phyloP scores from a whole-genome alignment of 768 basidiomycete genomes.

The Exidia glandulosa region DNA sequence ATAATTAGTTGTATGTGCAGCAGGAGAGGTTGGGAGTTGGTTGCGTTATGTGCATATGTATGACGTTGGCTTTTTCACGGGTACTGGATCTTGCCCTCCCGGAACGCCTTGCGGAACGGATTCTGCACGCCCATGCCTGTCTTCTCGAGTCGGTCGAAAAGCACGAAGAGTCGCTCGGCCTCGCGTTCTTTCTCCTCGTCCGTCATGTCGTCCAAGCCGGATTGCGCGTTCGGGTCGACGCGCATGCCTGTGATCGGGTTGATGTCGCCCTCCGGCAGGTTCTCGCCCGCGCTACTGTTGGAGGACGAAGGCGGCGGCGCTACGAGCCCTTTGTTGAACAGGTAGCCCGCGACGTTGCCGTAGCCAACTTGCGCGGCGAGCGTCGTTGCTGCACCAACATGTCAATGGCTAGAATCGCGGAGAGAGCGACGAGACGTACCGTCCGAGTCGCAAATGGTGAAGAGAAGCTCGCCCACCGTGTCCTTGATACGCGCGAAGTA shows the following conservation, averaged over 20 bases:
- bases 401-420: not conserved
- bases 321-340: constrained; percentile 84
- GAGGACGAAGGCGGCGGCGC: constrained; percentile 39
- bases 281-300: too few species aligned
- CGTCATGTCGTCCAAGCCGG: constrained; percentile 54
- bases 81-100: constrained; percentile 27
- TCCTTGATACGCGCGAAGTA: constrained; percentile 65
- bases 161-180: constrained; percentile 81
- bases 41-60: too few species aligned
- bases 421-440: constrained; percentile 24
- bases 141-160: constrained; percentile 83
- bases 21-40: not conserved
- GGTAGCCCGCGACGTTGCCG: constrained; percentile 83
- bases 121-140: constrained; percentile 48
- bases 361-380: constrained; percentile 81
- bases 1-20: too few species aligned
- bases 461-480: constrained; percentile 80
- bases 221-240: constrained; percentile 12
- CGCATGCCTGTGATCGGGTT: constrained; percentile 60
- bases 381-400: constrained; percentile 37
- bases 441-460: constrained; percentile 70
- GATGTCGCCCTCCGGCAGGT: constrained; percentile 31
- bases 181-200: constrained; percentile 93
- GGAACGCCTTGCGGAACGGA: constrained; percentile 61
- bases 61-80: too few species aligned